These are phyloP conservation scores for Trichoderma sp. DNA, from an alignment of 2,329 filamentous ascomycete species.

Conservation along the genomic window DNA sequence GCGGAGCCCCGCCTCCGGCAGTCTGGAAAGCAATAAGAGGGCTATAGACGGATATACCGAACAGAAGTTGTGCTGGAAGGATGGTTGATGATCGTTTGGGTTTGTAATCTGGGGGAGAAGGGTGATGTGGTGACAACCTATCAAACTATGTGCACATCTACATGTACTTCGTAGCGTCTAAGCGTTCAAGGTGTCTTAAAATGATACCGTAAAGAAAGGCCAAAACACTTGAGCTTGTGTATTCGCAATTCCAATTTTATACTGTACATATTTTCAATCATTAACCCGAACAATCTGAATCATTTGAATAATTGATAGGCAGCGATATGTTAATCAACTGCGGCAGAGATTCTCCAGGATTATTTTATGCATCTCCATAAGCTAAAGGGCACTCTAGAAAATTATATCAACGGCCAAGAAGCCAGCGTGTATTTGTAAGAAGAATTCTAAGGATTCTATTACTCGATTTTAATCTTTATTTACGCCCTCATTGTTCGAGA, in stretches of 20 bases:
- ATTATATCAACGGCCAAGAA: not conserved
- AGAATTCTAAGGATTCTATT: not conserved
- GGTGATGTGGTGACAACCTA: not conserved
- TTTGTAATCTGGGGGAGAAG: not conserved
- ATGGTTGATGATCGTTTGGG: not conserved
- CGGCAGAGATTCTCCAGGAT: not conserved
- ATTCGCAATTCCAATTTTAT: not conserved
- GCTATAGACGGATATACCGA: constrained; percentile 5
- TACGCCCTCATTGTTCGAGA: not conserved
- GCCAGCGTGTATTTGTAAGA: not conserved
- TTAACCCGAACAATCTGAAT: too few species aligned
- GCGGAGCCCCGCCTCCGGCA: not conserved
- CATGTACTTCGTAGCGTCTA: not conserved
- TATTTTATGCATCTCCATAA: not conserved
- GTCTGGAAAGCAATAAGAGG: not conserved
- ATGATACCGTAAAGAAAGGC: not conserved
- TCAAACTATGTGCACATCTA: not conserved
- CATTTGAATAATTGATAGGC: too few species aligned
- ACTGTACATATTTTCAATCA: too few species aligned
- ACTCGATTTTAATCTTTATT: not conserved
- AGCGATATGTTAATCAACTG: not conserved
- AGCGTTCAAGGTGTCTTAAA: not conserved
- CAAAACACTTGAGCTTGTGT: not conserved
- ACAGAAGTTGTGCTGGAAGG: not conserved
- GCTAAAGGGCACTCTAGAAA: not conserved